phyloP scores from a whole-genome alignment of 495 filamentous ascomycete genomes.

The Tuber melanosporum region DNA sequence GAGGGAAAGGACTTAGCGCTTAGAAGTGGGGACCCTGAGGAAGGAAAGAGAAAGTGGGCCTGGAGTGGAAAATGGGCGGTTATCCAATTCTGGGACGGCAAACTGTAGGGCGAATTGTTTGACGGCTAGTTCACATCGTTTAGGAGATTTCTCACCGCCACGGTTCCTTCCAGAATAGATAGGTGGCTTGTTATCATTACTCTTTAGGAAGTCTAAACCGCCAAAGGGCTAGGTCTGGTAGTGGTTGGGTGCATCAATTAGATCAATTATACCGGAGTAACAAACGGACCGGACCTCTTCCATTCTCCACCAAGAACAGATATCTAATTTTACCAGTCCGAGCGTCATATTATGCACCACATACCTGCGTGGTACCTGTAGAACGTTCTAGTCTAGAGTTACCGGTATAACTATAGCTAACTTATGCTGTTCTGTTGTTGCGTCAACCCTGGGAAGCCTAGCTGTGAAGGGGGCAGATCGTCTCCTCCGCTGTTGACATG shows the following conservation, averaged over 20 bases:
- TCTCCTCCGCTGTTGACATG: too few relatives aligned
- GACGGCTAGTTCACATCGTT: constrained; percentile 3
- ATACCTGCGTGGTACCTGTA: neutral
- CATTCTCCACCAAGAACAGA: neutral
- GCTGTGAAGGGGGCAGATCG: too few relatives aligned
- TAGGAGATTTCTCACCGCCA: neutral
- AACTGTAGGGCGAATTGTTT: constrained; percentile 43
- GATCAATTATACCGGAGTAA: neutral
- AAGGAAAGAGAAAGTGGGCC: constrained; percentile 79
- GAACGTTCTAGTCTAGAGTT: neutral
- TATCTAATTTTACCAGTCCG: neutral
- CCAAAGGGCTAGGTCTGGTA: neutral
- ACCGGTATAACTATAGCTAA: too few relatives aligned
- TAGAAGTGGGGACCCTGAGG: constrained; percentile 61
- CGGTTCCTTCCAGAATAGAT: neutral
- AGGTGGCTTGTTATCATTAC: neutral
- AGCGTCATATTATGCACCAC: neutral
- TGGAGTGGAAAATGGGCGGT: constrained; percentile 98
- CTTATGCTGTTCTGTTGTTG: too few relatives aligned
- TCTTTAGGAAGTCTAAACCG: neutral
- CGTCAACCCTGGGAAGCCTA: too few relatives aligned
- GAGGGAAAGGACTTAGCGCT: constrained; percentile 75
- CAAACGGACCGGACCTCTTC: neutral
- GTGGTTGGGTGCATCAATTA: neutral
- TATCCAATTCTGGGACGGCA: constrained; percentile 76